Percentiles rank a stretch among this genome's conserved stretches.
These are phyloP conservation scores for Aaosphaeria pasadenensis DNA, from an alignment of 2,329 filamentous ascomycete species.

Conservation along the genomic window DNA sequence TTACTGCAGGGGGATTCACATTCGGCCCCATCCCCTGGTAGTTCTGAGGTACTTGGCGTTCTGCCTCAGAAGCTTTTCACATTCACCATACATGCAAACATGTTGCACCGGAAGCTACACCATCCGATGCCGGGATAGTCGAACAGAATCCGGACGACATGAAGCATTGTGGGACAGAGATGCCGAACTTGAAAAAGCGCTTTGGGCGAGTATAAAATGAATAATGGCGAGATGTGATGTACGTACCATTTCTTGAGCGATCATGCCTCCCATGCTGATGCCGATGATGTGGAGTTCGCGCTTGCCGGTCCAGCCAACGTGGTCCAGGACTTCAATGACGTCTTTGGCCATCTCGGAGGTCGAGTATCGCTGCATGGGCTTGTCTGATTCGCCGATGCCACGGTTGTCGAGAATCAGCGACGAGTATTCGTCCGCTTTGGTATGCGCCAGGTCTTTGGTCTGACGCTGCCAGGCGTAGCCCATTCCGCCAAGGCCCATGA, in stretches of 20 bases:
- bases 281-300: slow-evolving; percentile 67
- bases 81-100: background rate
- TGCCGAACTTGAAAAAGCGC: background rate
- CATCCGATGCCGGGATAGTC: slow-evolving; percentile 16
- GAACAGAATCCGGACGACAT: background rate
- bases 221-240: slow-evolving; percentile 1
- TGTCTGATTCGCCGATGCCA: slow-evolving; percentile 77
- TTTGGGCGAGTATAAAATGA: background rate
- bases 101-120: slow-evolving; percentile 18
- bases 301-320: slow-evolving; percentile 65
- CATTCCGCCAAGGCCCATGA: slow-evolving; percentile 75
- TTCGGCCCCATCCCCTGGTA: background rate
- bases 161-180: slow-evolving; percentile 10
- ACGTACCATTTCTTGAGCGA: slow-evolving; percentile 73
- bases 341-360: slow-evolving; percentile 84
- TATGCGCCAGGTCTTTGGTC: slow-evolving; percentile 77
- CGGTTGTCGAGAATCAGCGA: slow-evolving; percentile 80
- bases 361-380: slow-evolving; percentile 73
- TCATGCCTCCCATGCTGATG: slow-evolving; percentile 88
- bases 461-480: slow-evolving; percentile 77
- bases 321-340: slow-evolving; percentile 64
- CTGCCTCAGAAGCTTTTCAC: slow-evolving; percentile 9
- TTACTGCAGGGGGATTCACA: background rate
- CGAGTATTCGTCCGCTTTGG: slow-evolving; percentile 63
- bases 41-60: slow-evolving; percentile 6